Evolutionary conservation across 495 filamentous ascomycete species (phyloP).

Genomic region (Podospora appendiculata): DNA sequence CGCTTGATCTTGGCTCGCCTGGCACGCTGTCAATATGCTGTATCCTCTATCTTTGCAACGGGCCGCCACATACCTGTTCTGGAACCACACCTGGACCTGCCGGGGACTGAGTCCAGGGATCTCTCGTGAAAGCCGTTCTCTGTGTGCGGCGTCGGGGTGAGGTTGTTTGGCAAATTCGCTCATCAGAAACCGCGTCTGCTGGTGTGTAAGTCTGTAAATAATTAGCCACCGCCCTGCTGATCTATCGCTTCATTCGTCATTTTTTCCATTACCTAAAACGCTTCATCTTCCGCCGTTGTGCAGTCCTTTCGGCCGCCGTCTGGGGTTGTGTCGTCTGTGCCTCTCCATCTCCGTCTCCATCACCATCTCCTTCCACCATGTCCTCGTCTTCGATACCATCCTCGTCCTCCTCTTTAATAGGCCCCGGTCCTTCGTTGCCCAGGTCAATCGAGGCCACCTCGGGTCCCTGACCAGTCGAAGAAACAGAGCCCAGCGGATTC

Average conservation of each 20-base stretch:
- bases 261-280: slow-evolving; percentile 62
- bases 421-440: slow-evolving; percentile 35
- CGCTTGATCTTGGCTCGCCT: slow-evolving; percentile 95
- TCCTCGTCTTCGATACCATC: slow-evolving; percentile 45
- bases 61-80: slow-evolving; percentile 71
- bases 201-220: slow-evolving; percentile 73
- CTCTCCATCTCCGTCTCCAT: slow-evolving; percentile 35
- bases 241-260: background rate
- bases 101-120: slow-evolving; percentile 89
- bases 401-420: slow-evolving; percentile 47
- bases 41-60: background rate
- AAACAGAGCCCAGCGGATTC: slow-evolving; percentile 32
- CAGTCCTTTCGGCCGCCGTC: slow-evolving; percentile 61
- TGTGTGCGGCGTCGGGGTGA: slow-evolving; percentile 89
- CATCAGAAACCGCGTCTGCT: slow-evolving; percentile 94
- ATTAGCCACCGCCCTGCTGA: slow-evolving; percentile 16
- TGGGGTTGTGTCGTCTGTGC: slow-evolving; percentile 43
- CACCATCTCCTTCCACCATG: slow-evolving; percentile 38
- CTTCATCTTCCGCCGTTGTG: slow-evolving; percentile 91
- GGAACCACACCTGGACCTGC: slow-evolving; percentile 98
- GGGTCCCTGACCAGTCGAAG: slow-evolving; percentile 29
- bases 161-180: slow-evolving; percentile 95
- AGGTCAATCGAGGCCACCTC: slow-evolving; percentile 22
- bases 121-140: slow-evolving; percentile 81
- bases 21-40: slow-evolving; percentile 18